Evolutionary conservation across 257 asterid species (phyloP).

Genomic region (Solanum gandarillasii): DNA sequence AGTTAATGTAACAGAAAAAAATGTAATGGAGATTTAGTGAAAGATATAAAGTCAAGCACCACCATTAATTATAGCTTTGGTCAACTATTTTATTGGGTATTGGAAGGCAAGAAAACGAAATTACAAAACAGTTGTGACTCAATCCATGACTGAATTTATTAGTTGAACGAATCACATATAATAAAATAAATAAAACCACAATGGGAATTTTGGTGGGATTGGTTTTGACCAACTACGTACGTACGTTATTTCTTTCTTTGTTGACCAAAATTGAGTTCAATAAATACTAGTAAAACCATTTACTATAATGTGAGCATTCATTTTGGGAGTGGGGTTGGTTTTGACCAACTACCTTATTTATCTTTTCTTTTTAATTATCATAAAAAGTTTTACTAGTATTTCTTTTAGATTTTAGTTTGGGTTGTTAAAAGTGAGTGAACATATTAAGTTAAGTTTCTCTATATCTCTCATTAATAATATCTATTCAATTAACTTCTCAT

Average conservation of each 20-base stretch:
- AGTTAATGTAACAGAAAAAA: neutral
- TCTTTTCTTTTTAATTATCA: neutral
- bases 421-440: neutral
- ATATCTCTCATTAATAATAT: too few relatives aligned
- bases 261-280: neutral
- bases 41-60: neutral
- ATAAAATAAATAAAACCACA: neutral
- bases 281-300: neutral
- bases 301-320: too few relatives aligned
- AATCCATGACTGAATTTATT: neutral
- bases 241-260: neutral
- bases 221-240: constrained; percentile 5
- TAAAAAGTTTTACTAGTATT: too few relatives aligned
- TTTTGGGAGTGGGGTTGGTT: constrained; percentile 7
- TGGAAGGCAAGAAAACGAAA: neutral
- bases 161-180: neutral
- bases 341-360: constrained; percentile 3
- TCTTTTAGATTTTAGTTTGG: neutral
- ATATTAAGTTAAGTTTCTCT: neutral
- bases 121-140: neutral
- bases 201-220: constrained; percentile 6
- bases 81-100: constrained; percentile 1
- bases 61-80: constrained; percentile 13
- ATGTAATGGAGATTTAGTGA: neutral
- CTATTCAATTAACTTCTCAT: neutral